Evolutionary conservation across 352 stramenopile genomes (phyloP).

Genomic region (Phytophthora europaea): DNA sequence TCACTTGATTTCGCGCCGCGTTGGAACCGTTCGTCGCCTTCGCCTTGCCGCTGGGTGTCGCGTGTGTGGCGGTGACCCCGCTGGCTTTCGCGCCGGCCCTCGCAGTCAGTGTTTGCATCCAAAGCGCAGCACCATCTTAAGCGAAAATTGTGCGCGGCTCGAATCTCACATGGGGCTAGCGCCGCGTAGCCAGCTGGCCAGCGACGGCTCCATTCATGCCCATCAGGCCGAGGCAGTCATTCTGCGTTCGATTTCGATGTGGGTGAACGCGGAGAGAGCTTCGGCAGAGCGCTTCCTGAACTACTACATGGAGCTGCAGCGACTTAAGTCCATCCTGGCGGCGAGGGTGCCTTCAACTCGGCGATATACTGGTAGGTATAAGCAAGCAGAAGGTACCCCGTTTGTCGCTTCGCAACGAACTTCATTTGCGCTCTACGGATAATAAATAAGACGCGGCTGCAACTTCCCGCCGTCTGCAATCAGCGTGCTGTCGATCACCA

Average conservation of each 20-base stretch:
- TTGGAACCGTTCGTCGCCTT: background rate
- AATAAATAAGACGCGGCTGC: background rate
- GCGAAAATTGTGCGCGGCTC: conserved; percentile 28
- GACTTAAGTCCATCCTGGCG: conserved; percentile 25
- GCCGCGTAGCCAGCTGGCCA: conserved; percentile 27
- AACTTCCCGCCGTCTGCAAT: background rate
- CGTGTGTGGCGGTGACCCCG: background rate
- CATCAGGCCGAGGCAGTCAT: conserved; percentile 13
- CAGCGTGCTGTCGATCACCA: too few relatives aligned
- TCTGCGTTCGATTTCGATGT: conserved; percentile 17
- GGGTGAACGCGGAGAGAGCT: conserved; percentile 14
- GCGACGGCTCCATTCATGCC: conserved; percentile 11
- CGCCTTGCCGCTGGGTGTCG: background rate
- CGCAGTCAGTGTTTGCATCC: conserved; percentile 7
- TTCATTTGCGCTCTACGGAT: conserved; percentile 21
- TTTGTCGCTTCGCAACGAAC: background rate
- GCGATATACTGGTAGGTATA: conserved; percentile 12
- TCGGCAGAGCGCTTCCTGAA: conserved; percentile 24
- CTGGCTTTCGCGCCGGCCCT: background rate
- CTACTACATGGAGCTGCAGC: conserved; percentile 7
- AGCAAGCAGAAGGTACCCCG: background rate
- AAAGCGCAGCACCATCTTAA: conserved; percentile 15
- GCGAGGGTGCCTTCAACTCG: conserved; percentile 22
- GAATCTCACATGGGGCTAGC: conserved; percentile 27
- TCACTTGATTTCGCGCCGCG: background rate